A percentile compares a stretch with the other conserved stretches of the same genome.
phyloP scores from a whole-genome alignment of 2,329 filamentous ascomycete genomes.

The Trichoderma brevicompactum region DNA sequence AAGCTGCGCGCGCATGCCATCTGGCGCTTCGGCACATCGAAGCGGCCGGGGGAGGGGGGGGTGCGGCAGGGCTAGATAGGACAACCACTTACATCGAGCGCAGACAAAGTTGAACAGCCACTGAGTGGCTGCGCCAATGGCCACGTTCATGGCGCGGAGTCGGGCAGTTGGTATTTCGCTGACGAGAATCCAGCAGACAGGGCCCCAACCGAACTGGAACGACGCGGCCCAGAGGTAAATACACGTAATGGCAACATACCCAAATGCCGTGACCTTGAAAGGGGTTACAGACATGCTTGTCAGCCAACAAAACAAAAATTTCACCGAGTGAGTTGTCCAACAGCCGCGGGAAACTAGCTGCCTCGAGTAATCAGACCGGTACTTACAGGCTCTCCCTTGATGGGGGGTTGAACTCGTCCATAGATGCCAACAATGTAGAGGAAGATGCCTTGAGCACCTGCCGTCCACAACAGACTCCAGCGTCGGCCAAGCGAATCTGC shows the following conservation, averaged over 20 bases:
- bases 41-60: background rate
- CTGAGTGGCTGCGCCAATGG: conserved; percentile 69
- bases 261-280: conserved; percentile 60
- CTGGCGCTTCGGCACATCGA: background rate
- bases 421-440: conserved; percentile 77
- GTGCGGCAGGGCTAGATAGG: background rate
- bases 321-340: background rate
- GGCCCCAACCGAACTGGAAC: conserved; percentile 74
- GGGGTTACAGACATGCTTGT: background rate
- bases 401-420: conserved; percentile 64
- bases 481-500: conserved; percentile 72
- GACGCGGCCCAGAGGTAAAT: conserved; percentile 73
- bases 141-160: conserved; percentile 68
- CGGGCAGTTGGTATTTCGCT: conserved; percentile 70
- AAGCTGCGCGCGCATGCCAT: background rate
- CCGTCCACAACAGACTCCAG: conserved; percentile 65
- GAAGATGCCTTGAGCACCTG: conserved; percentile 61
- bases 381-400: conserved; percentile 52
- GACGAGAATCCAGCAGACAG: conserved; percentile 73
- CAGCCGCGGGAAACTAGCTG: background rate
- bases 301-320: background rate
- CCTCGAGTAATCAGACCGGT: background rate
- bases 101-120: conserved; percentile 79
- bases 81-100: conserved; percentile 52
- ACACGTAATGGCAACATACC: conserved; percentile 71